Percentiles rank a stretch among this genome's conserved stretches.
These are phyloP conservation scores for Chiua virens DNA, from an alignment of 768 basidiomycete species.

Conservation along the genomic window DNA sequence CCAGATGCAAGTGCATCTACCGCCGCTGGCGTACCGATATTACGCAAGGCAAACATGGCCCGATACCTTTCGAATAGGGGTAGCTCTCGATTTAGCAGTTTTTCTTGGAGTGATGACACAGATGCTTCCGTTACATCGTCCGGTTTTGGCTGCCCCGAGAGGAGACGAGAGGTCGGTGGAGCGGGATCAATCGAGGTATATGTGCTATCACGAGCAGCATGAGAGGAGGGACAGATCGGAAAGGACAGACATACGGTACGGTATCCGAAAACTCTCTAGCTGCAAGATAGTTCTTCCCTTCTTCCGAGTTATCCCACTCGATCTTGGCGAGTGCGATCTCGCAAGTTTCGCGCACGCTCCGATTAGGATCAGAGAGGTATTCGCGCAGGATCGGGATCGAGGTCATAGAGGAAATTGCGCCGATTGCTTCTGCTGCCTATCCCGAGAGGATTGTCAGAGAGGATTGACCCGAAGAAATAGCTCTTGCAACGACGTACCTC, in stretches of 20 bases:
- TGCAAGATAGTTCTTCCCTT: constrained; percentile 52
- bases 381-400: constrained; percentile 71
- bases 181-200: constrained; percentile 91
- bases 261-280: constrained; percentile 30
- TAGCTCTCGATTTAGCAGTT: constrained; percentile 62
- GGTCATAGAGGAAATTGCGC: constrained; percentile 73
- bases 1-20: constrained; percentile 91
- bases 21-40: constrained; percentile 82
- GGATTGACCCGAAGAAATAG: not conserved
- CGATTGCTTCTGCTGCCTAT: constrained; percentile 98
- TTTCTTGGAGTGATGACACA: constrained; percentile 55
- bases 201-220: constrained; percentile 37
- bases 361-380: constrained; percentile 69
- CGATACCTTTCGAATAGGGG: constrained; percentile 92
- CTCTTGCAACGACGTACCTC: constrained; percentile 56
- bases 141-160: constrained; percentile 53
- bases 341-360: constrained; percentile 89
- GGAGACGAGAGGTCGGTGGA: constrained; percentile 67
- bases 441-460: constrained; percentile 16
- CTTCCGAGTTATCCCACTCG: constrained; percentile 83
- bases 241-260: constrained; percentile 35
- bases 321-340: constrained; percentile 97
- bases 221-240: not conserved
- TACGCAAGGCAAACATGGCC: constrained; percentile 97
- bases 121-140: constrained; percentile 47